These are phyloP conservation scores for Xylaria castorea DNA, from an alignment of 495 filamentous ascomycete species.

Conservation along the genomic window DNA sequence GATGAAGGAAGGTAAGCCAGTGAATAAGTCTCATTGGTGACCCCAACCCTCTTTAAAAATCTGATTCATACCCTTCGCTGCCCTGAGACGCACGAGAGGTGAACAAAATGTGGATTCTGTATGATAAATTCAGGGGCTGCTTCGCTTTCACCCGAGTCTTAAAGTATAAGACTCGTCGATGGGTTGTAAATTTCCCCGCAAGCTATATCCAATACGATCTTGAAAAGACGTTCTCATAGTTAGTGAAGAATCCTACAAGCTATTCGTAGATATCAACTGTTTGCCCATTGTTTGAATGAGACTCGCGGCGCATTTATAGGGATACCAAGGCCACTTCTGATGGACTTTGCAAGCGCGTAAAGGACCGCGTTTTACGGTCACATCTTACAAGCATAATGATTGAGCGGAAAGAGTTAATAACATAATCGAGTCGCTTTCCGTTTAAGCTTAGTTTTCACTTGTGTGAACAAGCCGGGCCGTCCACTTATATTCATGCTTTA, in stretches of 20 bases:
- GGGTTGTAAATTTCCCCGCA: constrained; percentile 7
- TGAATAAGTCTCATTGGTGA: background rate
- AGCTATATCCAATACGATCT: constrained; percentile 8
- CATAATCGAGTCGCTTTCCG: background rate
- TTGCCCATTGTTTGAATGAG: background rate
- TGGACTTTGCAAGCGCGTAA: background rate
- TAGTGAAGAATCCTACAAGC: constrained; percentile 8
- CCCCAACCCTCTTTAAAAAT: background rate
- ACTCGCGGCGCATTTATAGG: background rate
- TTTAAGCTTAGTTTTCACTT: background rate
- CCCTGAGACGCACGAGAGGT: background rate
- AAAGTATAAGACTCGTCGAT: background rate
- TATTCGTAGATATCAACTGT: background rate
- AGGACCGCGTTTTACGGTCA: background rate
- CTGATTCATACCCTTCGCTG: background rate
- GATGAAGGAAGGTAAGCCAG: background rate
- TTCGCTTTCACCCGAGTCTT: background rate
- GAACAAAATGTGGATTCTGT: background rate
- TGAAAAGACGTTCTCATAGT: background rate
- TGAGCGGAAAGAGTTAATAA: background rate
- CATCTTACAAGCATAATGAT: background rate
- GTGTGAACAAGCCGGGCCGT: background rate
- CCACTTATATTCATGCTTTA: background rate
- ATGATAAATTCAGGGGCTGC: background rate
- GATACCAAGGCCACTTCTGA: background rate